A percentile compares a stretch with the other conserved stretches of the same genome.
phyloP scores from a whole-genome alignment of 192 early-diverging fungal species.

The Gaertneriomyces semiglobifer region DNA sequence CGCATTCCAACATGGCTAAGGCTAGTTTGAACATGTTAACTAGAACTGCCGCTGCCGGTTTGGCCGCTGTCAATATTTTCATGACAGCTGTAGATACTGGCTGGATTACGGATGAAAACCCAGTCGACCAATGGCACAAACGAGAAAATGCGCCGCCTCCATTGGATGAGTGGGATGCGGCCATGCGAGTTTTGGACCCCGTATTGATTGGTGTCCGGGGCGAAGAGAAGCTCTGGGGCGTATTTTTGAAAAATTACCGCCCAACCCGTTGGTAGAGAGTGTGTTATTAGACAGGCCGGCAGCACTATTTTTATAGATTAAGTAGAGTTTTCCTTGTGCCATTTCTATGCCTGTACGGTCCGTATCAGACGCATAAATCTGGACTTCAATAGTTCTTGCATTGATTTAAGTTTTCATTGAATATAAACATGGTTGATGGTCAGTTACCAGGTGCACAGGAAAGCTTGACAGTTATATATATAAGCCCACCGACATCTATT shows the following conservation, averaged over 20 bases:
- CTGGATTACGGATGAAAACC: constrained; percentile 58
- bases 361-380: too few species aligned
- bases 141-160: constrained; percentile 42
- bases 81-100: constrained; percentile 62
- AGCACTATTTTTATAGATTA: too few species aligned
- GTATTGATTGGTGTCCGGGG: constrained; percentile 48
- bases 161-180: constrained; percentile 55
- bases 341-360: too few species aligned
- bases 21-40: constrained; percentile 59
- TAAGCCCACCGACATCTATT: too few species aligned
- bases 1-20: constrained; percentile 28
- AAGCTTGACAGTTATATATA: too few species aligned
- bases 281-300: too few species aligned
- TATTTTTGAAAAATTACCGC: constrained; percentile 56
- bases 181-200: constrained; percentile 54
- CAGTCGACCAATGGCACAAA: constrained; percentile 46
- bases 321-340: too few species aligned
- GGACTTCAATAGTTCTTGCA: too few species aligned
- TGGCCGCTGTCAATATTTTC: constrained; percentile 46
- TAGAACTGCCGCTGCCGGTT: constrained; percentile 46
- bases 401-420: too few species aligned
- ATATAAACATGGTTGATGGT: too few species aligned
- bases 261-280: constrained; percentile 47
- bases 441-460: too few species aligned
- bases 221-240: constrained; percentile 49